Conservation (phyloP, 306 rosid genomes). For the Malus orientalis region DNA sequence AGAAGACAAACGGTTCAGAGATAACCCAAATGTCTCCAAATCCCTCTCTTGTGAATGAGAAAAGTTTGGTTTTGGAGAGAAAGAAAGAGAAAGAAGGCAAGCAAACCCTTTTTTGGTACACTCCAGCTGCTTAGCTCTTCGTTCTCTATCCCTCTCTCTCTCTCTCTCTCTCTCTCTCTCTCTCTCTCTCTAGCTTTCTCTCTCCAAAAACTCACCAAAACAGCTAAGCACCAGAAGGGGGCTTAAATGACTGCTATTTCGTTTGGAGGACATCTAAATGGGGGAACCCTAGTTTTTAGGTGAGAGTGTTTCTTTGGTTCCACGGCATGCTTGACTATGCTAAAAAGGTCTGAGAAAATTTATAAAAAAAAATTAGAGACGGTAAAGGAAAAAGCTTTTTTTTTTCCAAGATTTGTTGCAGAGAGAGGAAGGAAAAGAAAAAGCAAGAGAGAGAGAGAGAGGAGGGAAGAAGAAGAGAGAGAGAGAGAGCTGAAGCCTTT, state of each 20-base stretch:
- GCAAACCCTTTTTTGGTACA: constrained; percentile 5
- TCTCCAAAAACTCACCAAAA: background rate
- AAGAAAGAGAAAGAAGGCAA: constrained; percentile 63
- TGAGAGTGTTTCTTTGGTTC: constrained; percentile 14
- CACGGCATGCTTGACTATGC: constrained; percentile 65
- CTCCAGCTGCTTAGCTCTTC: constrained; percentile 43
- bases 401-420: constrained; percentile 28
- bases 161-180: constrained; percentile 30
- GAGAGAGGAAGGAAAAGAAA: constrained; percentile 2
- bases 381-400: constrained; percentile 1
- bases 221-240: background rate
- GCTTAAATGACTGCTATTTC: background rate
- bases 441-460: background rate
- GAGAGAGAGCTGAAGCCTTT: no score
- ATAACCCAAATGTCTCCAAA: constrained; percentile 48
- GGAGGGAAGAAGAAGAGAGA: background rate
- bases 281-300: constrained; percentile 51
- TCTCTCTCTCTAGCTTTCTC: constrained; percentile 26
- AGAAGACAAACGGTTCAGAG: constrained; percentile 43
- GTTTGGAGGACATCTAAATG: constrained; percentile 1
- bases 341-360: constrained; percentile 6
- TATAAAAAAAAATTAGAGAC: background rate
- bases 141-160: constrained; percentile 64
- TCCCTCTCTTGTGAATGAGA: constrained; percentile 27
- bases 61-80: constrained; percentile 26